Percentiles rank a stretch among this genome's conserved stretches.
Evolutionary conservation across 129 eudicot genomes (phyloP).

Genomic region (Ambrosia trifida): DNA sequence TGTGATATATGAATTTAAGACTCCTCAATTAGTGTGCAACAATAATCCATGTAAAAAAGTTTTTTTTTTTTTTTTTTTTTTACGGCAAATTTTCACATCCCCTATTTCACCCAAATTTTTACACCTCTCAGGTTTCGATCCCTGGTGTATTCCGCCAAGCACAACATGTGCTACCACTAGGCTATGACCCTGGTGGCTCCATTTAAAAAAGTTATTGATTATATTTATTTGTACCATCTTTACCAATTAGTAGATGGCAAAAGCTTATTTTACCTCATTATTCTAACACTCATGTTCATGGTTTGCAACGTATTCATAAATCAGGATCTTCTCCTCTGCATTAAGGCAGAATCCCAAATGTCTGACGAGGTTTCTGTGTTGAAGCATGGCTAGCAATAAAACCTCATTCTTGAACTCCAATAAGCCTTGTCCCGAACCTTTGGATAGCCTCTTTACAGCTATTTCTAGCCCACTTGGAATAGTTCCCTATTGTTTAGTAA

Average conservation of each 20-base stretch:
- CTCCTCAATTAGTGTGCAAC: neutral
- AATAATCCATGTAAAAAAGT: no score
- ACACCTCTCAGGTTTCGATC: no score
- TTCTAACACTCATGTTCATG: neutral
- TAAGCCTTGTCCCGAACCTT: slow-evolving; percentile 22
- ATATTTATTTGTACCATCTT: no score
- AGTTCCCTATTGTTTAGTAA: neutral
- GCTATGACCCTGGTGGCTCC: no score
- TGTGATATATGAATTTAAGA: no score
- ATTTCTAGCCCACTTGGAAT: slow-evolving; percentile 14
- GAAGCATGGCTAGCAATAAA: slow-evolving; percentile 26
- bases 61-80: neutral
- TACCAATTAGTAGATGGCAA: no score
- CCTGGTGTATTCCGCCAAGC: no score
- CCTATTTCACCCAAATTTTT: no score
- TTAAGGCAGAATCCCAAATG: slow-evolving; percentile 27
- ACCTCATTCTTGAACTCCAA: slow-evolving; percentile 33
- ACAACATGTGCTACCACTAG: no score
- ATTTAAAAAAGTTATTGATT: neutral
- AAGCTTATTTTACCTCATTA: no score
- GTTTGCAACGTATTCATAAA: slow-evolving; percentile 28
- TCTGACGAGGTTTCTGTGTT: slow-evolving; percentile 31
- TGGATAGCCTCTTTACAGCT: slow-evolving; percentile 29
- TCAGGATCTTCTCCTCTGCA: slow-evolving; percentile 24
- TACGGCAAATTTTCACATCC: no score